Conservation (phyloP, 2,329 filamentous ascomycete species). For the Fonsecaea pedrosoi region DNA sequence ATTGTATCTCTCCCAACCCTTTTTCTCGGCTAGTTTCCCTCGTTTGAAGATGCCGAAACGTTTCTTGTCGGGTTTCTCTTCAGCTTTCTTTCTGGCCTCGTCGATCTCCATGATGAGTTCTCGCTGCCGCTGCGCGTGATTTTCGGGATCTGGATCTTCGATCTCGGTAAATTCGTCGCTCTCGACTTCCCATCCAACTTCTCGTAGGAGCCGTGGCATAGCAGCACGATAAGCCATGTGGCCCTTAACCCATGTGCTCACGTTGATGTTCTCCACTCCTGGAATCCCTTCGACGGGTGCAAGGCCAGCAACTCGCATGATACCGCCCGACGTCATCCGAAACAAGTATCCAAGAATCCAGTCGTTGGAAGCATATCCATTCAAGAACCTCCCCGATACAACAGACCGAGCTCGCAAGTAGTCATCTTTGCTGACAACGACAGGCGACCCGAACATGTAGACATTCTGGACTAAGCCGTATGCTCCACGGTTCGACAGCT, state of each 20-base stretch:
- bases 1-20: constrained; percentile 94
- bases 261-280: constrained; percentile 86
- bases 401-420: constrained; percentile 81
- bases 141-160: constrained; percentile 94
- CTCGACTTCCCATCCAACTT: constrained; percentile 89
- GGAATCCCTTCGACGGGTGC: constrained; percentile 76
- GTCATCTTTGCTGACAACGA: constrained; percentile 91
- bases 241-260: constrained; percentile 82
- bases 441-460: constrained; percentile 89
- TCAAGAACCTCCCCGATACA: constrained; percentile 90
- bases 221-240: constrained; percentile 96
- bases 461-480: constrained; percentile 92
- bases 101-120: constrained; percentile 97
- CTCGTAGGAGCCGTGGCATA: constrained; percentile 85
- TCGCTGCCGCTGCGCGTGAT: constrained; percentile 83
- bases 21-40: constrained; percentile 73
- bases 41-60: constrained; percentile 80
- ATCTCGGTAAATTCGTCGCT: constrained; percentile 96
- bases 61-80: constrained; percentile 76
- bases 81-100: constrained; percentile 84
- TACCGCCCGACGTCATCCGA: constrained; percentile 89
- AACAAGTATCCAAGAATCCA: constrained; percentile 98
- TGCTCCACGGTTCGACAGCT: constrained; percentile 82
- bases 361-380: constrained; percentile 91
- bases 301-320: constrained; percentile 85